phyloP scores from a whole-genome alignment of 129 eudicot genomes.

The Rutidosis leptorrhynchoides region DNA sequence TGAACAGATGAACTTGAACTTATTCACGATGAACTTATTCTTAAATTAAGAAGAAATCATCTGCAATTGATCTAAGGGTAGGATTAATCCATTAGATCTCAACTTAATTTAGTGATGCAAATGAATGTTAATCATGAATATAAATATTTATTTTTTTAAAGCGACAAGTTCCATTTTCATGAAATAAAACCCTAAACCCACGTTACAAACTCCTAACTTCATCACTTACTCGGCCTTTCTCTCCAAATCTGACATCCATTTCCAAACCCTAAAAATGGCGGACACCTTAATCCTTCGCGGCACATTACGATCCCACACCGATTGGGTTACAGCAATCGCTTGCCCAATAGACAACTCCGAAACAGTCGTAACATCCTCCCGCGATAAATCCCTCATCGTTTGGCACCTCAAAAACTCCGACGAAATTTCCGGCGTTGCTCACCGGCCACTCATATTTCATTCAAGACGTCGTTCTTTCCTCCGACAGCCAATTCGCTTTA shows the following conservation, averaged over 20 bases:
- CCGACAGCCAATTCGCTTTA: constrained; percentile 48
- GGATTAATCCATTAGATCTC: too few species aligned
- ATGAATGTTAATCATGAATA: too few species aligned
- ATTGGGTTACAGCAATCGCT: constrained; percentile 77
- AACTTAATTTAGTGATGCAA: too few species aligned
- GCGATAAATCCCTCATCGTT: constrained; percentile 47
- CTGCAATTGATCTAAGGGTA: too few species aligned
- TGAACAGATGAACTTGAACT: too few species aligned
- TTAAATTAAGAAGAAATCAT: too few species aligned
- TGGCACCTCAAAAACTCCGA: constrained; percentile 42
- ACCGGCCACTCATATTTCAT: constrained; percentile 53
- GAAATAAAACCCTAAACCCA: not conserved
- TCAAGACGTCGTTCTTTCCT: constrained; percentile 47
- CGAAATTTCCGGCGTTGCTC: constrained; percentile 31
- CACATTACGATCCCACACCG: constrained; percentile 74
- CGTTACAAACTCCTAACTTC: not conserved
- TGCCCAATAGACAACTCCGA: constrained; percentile 66
- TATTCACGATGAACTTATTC: too few species aligned
- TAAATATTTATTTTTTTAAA: too few species aligned
- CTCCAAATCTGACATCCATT: not conserved
- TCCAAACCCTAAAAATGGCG: constrained; percentile 35
- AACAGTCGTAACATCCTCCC: constrained; percentile 40
- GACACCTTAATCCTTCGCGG: constrained; percentile 58
- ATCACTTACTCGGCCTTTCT: not conserved
- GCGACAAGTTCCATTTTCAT: too few species aligned